Evolutionary conservation across 2,329 filamentous ascomycete species (phyloP).

Genomic region (Hypoxylon rubiginosum): DNA sequence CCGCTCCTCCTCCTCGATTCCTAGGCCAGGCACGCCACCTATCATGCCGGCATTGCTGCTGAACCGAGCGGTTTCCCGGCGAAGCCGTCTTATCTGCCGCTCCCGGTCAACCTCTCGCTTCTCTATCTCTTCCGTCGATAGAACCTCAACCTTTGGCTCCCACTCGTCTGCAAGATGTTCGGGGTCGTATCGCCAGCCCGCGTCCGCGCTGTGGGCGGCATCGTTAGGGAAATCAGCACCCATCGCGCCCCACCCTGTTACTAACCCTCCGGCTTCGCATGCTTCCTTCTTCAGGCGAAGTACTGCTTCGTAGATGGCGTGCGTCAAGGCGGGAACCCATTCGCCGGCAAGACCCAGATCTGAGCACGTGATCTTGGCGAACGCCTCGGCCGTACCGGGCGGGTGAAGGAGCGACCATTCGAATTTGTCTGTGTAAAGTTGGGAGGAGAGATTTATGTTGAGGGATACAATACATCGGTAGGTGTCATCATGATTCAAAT

Average conservation of each 20-base stretch:
- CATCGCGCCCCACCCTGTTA: constrained; percentile 78
- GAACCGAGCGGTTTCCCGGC: constrained; percentile 92
- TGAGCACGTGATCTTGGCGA: constrained; percentile 91
- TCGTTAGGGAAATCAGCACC: constrained; percentile 87
- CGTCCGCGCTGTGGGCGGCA: constrained; percentile 82
- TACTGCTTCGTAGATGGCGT: constrained; percentile 96
- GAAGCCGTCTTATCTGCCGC: constrained; percentile 85
- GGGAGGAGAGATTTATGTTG: constrained; percentile 91
- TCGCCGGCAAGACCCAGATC: constrained; percentile 91
- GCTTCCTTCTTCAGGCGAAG: constrained; percentile 95
- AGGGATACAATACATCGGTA: constrained; percentile 93
- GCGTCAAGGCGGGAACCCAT: constrained; percentile 94
- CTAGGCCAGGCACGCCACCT: constrained; percentile 76
- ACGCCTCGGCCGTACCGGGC: constrained; percentile 90
- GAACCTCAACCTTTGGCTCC: constrained; percentile 83
- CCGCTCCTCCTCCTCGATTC: constrained; percentile 77
- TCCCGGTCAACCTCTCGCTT: constrained; percentile 96
- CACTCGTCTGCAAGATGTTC: constrained; percentile 88
- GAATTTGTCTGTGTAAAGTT: constrained; percentile 96
- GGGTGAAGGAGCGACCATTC: constrained; percentile 97
- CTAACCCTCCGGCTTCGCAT: constrained; percentile 89
- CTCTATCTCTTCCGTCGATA: constrained; percentile 97
- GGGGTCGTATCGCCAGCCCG: constrained; percentile 95
- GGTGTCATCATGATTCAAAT: constrained; percentile 91
- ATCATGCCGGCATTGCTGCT: constrained; percentile 87